phyloP scores from a whole-genome alignment of 1,139 yeast species.

The Scheffersomyces stambukii region DNA sequence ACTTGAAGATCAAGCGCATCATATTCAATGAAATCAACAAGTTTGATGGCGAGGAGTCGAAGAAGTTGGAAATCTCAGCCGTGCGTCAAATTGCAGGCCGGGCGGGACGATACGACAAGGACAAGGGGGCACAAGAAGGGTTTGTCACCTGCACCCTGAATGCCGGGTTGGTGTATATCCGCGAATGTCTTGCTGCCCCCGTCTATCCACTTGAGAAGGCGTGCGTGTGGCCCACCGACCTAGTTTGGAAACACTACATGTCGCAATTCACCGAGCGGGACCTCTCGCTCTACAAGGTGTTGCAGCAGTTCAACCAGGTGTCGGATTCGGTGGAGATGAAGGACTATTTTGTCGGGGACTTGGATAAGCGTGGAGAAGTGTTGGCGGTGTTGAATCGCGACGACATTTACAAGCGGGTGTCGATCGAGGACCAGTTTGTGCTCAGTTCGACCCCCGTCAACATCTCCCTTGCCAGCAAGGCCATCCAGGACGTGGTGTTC shows the following conservation, averaged over 20 bases:
- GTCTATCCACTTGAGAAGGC: slow-evolving; percentile 50
- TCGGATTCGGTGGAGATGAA: slow-evolving; percentile 14
- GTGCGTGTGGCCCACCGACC: slow-evolving; percentile 66
- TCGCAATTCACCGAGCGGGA: slow-evolving; percentile 46
- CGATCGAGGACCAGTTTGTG: slow-evolving; percentile 51
- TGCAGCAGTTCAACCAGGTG: slow-evolving; percentile 45
- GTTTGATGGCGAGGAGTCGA: slow-evolving; percentile 59
- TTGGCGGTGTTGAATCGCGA: slow-evolving; percentile 42
- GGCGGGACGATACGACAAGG: slow-evolving; percentile 72
- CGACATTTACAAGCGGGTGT: slow-evolving; percentile 20
- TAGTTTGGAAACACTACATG: slow-evolving; percentile 56
- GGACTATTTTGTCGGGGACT: slow-evolving; percentile 38
- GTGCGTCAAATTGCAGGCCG: slow-evolving; percentile 94
- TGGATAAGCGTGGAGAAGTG: slow-evolving; percentile 40
- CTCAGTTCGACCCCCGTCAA: slow-evolving; percentile 60
- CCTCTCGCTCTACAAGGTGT: slow-evolving; percentile 40
- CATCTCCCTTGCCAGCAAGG: slow-evolving; percentile 20
- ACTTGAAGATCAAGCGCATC: slow-evolving; percentile 75
- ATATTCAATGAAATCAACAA: slow-evolving; percentile 67
- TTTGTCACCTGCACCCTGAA: slow-evolving; percentile 53
- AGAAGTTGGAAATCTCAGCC: slow-evolving; percentile 54
- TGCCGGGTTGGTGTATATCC: slow-evolving; percentile 41
- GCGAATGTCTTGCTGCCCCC: slow-evolving; percentile 42
- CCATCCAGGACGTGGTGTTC: slow-evolving; percentile 22
- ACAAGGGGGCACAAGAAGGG: slow-evolving; percentile 46